phyloP scores from a whole-genome alignment of 768 basidiomycete genomes.

The Pisolithus albus region DNA sequence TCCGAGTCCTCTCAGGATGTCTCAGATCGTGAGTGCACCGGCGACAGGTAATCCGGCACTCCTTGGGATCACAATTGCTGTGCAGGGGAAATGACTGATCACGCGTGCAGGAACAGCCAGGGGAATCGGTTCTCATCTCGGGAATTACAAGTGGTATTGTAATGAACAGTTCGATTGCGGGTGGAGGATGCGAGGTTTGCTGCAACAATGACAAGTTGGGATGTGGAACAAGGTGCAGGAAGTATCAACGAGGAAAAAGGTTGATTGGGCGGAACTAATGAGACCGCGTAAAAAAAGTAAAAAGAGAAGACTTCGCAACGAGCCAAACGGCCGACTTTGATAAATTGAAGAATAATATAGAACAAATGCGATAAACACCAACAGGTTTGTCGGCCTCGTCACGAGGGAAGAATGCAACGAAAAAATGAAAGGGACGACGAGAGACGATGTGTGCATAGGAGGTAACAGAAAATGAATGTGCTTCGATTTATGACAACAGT shows the following conservation, averaged over 20 bases:
- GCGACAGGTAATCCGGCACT: too few relatives aligned
- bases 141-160: slow-evolving; percentile 27
- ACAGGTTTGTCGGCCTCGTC: slow-evolving; percentile 43
- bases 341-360: slow-evolving; percentile 84
- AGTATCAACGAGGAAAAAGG: slow-evolving; percentile 21
- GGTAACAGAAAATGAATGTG: slow-evolving; percentile 40
- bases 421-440: slow-evolving; percentile 39
- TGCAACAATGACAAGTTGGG: slow-evolving; percentile 39
- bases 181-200: slow-evolving; percentile 34
- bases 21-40: too few relatives aligned
- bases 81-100: neutral
- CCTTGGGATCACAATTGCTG: neutral
- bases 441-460: slow-evolving; percentile 52
- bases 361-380: slow-evolving; percentile 46
- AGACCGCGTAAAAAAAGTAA: slow-evolving; percentile 21
- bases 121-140: slow-evolving; percentile 12
- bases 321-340: slow-evolving; percentile 37
- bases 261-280: slow-evolving; percentile 13
- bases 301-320: slow-evolving; percentile 30
- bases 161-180: slow-evolving; percentile 34
- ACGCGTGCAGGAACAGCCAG: neutral
- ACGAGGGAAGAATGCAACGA: slow-evolving; percentile 39
- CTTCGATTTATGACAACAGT: slow-evolving; percentile 15
- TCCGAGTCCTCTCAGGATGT: too few relatives aligned
- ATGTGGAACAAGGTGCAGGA: slow-evolving; percentile 20